Conservation (phyloP, 1,139 yeast species). For the Torulaspora globosa region DNA sequence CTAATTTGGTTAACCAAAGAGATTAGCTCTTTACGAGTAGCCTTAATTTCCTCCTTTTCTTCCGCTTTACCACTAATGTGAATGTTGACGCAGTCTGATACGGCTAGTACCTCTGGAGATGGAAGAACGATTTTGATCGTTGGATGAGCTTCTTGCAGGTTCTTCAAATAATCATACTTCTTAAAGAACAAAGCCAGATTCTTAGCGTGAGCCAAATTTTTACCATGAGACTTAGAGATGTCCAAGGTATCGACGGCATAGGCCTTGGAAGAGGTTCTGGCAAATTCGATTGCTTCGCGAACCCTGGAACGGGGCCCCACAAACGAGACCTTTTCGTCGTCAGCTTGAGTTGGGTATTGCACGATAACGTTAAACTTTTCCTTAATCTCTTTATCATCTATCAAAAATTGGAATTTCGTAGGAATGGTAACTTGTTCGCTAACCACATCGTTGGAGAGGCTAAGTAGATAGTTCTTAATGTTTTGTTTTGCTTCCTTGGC, state of each 20-base stretch:
- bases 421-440: constrained; percentile 48
- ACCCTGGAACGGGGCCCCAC: constrained; percentile 60
- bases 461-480: constrained; percentile 46
- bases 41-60: constrained; percentile 43
- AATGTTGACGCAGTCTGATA: constrained; percentile 40
- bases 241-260: constrained; percentile 67
- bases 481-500: constrained; percentile 34
- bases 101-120: constrained; percentile 38
- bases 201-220: constrained; percentile 69
- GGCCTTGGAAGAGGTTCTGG: constrained; percentile 50
- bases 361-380: constrained; percentile 61
- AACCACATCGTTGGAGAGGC: constrained; percentile 44
- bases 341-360: constrained; percentile 46
- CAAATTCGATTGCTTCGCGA: constrained; percentile 53
- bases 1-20: constrained; percentile 65
- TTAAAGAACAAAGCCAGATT: constrained; percentile 65
- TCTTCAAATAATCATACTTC: constrained; percentile 47
- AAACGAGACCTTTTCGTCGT: constrained; percentile 51
- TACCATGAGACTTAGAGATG: constrained; percentile 83
- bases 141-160: constrained; percentile 35
- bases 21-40: constrained; percentile 66
- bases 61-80: constrained; percentile 45
- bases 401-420: constrained; percentile 48
- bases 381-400: constrained; percentile 45
- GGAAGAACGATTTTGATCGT: constrained; percentile 58